Conservation (phyloP, 768 basidiomycete genomes). For the Boletus bicolor region DNA sequence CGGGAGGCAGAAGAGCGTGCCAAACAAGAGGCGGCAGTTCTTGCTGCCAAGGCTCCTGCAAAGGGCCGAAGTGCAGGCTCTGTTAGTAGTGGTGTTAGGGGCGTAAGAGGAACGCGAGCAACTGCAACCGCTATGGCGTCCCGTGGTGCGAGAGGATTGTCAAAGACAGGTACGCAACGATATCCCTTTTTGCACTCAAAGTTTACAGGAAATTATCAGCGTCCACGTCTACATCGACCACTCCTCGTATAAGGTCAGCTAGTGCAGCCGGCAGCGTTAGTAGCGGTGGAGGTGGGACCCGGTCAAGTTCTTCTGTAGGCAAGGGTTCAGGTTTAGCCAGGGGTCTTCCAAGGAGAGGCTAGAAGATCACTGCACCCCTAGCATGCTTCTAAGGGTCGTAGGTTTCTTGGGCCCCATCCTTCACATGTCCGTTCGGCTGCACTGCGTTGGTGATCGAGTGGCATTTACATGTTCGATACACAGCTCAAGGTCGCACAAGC, state of each 20-base stretch:
- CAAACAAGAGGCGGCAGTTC: constrained; percentile 47
- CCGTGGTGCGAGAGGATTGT: constrained; percentile 44
- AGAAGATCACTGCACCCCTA: background rate
- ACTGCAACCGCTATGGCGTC: constrained; percentile 44
- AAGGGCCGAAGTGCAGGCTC: constrained; percentile 45
- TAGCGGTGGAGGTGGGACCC: constrained; percentile 14
- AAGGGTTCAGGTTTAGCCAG: constrained; percentile 26
- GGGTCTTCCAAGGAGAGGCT: constrained; percentile 27
- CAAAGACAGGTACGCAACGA: constrained; percentile 36
- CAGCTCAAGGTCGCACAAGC: background rate
- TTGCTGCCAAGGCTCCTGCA: constrained; percentile 18
- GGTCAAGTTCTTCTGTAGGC: constrained; percentile 23
- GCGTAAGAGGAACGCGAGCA: constrained; percentile 69
- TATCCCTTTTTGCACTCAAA: background rate
- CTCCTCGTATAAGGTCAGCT: constrained; percentile 24
- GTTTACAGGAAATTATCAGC: constrained; percentile 13
- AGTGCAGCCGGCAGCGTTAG: constrained; percentile 28
- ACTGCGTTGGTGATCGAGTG: background rate
- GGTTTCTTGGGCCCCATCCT: background rate
- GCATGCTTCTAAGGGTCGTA: background rate
- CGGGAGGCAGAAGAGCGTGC: constrained; percentile 48
- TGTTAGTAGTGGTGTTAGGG: constrained; percentile 58
- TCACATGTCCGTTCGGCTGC: background rate
- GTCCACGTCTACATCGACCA: constrained; percentile 10
- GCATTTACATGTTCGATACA: background rate